These are phyloP conservation scores for Cryptosporidium ryanae DNA, from an alignment of 169 alveolate genomes.

Conservation along the genomic window DNA sequence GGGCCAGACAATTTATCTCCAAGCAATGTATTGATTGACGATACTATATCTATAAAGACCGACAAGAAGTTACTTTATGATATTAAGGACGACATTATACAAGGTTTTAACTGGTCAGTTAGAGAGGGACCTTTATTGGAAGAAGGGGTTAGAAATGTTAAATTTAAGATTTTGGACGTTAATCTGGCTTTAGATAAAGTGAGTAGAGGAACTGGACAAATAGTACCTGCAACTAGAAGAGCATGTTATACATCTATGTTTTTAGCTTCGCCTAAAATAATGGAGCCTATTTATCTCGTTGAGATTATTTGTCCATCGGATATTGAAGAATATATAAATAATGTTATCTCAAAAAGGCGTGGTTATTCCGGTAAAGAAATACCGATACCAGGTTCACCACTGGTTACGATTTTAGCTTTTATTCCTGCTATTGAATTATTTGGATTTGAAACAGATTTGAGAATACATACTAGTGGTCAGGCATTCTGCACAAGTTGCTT, in stretches of 20 bases:
- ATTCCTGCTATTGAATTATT: conserved; percentile 99
- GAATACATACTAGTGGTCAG: conserved; percentile 96
- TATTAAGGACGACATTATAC: conserved; percentile 88
- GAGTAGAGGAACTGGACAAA: conserved; percentile 96
- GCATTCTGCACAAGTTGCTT: conserved; percentile 96
- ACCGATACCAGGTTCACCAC: conserved; percentile 94
- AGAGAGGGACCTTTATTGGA: conserved; percentile 99
- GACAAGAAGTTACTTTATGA: conserved; percentile 83
- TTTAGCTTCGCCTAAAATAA: conserved; percentile 97
- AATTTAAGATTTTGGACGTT: conserved; percentile 90
- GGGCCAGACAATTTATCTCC: conserved; percentile 93
- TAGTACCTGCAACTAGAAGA: conserved; percentile 96
- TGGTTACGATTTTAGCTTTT: conserved; percentile 93
- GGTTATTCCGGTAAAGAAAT: conserved; percentile 92
- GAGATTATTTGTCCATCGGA: conserved; percentile 94
- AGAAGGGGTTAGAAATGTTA: conserved; percentile 93
- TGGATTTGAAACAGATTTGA: conserved; percentile 99
- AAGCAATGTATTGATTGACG: conserved; percentile 95
- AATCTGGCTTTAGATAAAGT: conserved; percentile 90
- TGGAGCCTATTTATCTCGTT: conserved; percentile 96
- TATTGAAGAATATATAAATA: conserved; percentile 35
- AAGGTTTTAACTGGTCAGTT: conserved; percentile 99
- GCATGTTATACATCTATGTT: conserved; percentile 98
- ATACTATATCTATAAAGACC: conserved; percentile 94
- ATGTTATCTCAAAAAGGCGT: conserved; percentile 83